Evolutionary conservation across 257 asterid genomes (phyloP), one percentile per base, ranked within the genome.

Genomic region (Przewalskia tangutica): DNA sequence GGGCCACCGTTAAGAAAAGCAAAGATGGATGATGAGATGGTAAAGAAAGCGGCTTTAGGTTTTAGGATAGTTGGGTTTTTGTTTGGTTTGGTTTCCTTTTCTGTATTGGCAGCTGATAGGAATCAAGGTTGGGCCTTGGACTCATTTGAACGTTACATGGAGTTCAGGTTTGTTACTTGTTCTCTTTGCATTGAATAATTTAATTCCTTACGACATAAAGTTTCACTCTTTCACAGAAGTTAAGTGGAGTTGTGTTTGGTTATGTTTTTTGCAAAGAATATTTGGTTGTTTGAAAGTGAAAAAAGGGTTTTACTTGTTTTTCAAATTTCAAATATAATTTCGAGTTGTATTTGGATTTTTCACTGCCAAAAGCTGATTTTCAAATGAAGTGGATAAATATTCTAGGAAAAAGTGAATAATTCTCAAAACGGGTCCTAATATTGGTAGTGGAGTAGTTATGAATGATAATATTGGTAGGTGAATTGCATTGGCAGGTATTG

Each of bases 51-150:
- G 20, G 94, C 90, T 6, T 60, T 93, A 54, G 94, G 96, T 58
- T 89, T 90, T 70, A 86, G 97, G 87, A 79, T 88, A 81, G 87
- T 90, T 53, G 94, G 94, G 56, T 86, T 88, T 64, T 44, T 93
- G 84, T 89, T 87, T 84, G 88, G 96, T 80, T 88, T 91, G 92
- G 84, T 86, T 42, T 90, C 97, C 4, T 85, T 90, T 77, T 89
- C 96, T 23, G 92, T 93, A 3, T 87, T 93, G 97, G 92, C 90
- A 9, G 91, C 96, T 66, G 91, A 93, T 86, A 87, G 90, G 84
- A 86, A 88, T 82, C 88, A 80, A 56, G 97, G 94, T 36, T 92
- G 97, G 97, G 92, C 97, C 38, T 81, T 89, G 50, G 97, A 92
- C 87, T 92, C 97, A 1, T 92, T 90, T 32, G 44, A 86, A 38